Evolutionary conservation across 2,329 filamentous ascomycete genomes (phyloP), one percentile per base, ranked within the genome.

Genomic region (Colletotrichum sp.): DNA sequence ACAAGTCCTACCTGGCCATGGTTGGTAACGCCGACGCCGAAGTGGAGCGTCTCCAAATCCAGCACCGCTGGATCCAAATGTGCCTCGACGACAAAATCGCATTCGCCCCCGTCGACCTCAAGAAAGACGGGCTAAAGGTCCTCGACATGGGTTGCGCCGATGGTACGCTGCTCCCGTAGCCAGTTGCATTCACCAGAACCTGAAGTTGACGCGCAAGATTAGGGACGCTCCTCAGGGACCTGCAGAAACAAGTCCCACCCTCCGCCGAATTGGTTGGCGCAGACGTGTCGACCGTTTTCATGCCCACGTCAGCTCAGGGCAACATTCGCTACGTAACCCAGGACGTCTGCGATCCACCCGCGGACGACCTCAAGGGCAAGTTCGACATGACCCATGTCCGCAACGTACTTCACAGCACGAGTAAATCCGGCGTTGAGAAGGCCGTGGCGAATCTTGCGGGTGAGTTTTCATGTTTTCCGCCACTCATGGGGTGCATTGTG

Each of bases 71-170:
- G 77, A 65, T 77, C 5, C 67, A 77, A 9, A 64, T 55, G 30
- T 67, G 72, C 24, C 66, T 74, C n/a, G 59, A 77, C 4, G 65
- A 72, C 26, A 43, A 48, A 34, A 76, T 76, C 32, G 61, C 43
- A 43, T 78, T 77, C 21, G 75, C 75, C 16, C 77, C 77, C 6
- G 57, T 78, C 15, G 67, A 78, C 30, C 63, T 77, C 16, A 30
- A 65, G 32, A 76, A 74, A 24, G 48, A 65, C 7, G 64, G 67
- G 1, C 28, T 77, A 7, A 75, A 68, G 60, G 43, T 78, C 34
- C 72, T 78, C 15, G 77, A 78, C 43, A 65, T 78, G 63, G 77
- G 77, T 15, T 78, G 77, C 59, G 77, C 77, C 12, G 77, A 78
- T 63, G 77, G 75, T 77, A 63, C 43, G 72, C 48, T 52, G 7